phyloP scores from a whole-genome alignment of 176 grass and related monocot species.

The Chrysopogon serrulatus region DNA sequence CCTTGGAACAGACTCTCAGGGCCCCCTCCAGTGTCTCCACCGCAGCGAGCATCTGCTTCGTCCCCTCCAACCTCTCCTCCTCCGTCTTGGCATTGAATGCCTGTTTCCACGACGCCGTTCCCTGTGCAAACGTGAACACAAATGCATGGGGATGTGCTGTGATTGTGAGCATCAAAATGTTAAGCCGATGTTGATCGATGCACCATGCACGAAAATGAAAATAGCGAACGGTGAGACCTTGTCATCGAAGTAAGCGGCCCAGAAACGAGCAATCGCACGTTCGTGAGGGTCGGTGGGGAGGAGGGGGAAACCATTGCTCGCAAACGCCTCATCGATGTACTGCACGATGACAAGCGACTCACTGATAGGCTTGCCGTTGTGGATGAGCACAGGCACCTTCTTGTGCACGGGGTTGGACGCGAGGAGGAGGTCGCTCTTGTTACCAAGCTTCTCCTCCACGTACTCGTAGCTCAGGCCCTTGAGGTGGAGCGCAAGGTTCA shows the following conservation, averaged over 20 bases:
- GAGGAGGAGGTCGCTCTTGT: slow-evolving; percentile 9
- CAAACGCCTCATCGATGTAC: not conserved
- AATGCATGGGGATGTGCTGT: too few species aligned
- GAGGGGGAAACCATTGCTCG: too few species aligned
- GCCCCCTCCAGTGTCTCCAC: slow-evolving; percentile 13
- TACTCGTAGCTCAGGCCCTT: slow-evolving; percentile 31
- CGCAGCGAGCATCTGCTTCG: not conserved
- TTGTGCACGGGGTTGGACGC: not conserved
- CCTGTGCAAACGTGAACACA: too few species aligned
- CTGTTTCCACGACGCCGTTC: not conserved
- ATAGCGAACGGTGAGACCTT: slow-evolving; percentile 2
- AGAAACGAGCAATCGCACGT: too few species aligned
- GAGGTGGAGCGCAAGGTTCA: slow-evolving; percentile 24
- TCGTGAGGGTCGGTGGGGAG: too few species aligned
- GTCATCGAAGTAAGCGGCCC: slow-evolving; percentile 35
- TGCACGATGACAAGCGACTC: not conserved
- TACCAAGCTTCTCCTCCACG: slow-evolving; percentile 15
- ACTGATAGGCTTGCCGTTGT: not conserved
- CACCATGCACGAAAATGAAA: too few species aligned
- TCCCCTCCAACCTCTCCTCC: slow-evolving; percentile 18
- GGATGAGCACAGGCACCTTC: not conserved
- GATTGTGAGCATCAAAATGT: not conserved
- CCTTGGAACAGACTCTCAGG: not conserved
- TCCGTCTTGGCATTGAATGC: not conserved
- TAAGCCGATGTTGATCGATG: not conserved